These are phyloP conservation scores for Gigaspora rosea DNA, from an alignment of 192 early-diverging fungal species.

Conservation along the genomic window DNA sequence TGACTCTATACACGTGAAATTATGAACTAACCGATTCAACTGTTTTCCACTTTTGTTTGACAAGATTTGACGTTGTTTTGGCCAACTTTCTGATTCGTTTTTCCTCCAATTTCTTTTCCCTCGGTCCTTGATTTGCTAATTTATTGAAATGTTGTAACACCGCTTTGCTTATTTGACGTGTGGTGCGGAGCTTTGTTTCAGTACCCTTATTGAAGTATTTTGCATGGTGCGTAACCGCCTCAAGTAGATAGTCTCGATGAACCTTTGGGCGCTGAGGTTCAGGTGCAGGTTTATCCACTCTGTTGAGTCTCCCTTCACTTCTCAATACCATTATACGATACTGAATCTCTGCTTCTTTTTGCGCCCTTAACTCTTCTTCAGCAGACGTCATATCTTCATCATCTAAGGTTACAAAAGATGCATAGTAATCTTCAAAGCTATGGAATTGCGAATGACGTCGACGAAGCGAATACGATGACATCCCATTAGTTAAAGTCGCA, in stretches of 20 bases:
- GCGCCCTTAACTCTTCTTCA: constrained; percentile 40
- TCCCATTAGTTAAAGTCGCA: background rate
- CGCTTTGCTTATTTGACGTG: constrained; percentile 54
- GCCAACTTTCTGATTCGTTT: constrained; percentile 55
- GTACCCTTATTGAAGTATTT: constrained; percentile 44
- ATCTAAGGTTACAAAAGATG: constrained; percentile 60
- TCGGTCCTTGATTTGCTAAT: constrained; percentile 51
- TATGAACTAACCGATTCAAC: constrained; percentile 56
- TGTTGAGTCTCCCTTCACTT: constrained; percentile 48
- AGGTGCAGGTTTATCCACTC: constrained; percentile 38
- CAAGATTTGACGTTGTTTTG: constrained; percentile 65
- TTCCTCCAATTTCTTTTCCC: constrained; percentile 46
- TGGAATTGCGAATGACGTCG: constrained; percentile 39
- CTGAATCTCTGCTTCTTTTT: constrained; percentile 45
- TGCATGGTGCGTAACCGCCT: constrained; percentile 38
- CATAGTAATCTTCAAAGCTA: constrained; percentile 49
- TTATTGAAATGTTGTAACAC: constrained; percentile 58
- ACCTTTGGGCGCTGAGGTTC: constrained; percentile 41
- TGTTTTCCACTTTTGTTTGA: constrained; percentile 74
- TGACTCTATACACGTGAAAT: background rate
- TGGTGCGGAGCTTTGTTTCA: constrained; percentile 45
- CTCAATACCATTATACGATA: constrained; percentile 48
- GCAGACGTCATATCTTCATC: constrained; percentile 63
- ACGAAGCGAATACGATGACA: constrained; percentile 28
- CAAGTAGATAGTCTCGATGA: constrained; percentile 52